These are phyloP conservation scores for Calonectria hongkongensis DNA, from an alignment of 2,329 filamentous ascomycete genomes.

Conservation along the genomic window DNA sequence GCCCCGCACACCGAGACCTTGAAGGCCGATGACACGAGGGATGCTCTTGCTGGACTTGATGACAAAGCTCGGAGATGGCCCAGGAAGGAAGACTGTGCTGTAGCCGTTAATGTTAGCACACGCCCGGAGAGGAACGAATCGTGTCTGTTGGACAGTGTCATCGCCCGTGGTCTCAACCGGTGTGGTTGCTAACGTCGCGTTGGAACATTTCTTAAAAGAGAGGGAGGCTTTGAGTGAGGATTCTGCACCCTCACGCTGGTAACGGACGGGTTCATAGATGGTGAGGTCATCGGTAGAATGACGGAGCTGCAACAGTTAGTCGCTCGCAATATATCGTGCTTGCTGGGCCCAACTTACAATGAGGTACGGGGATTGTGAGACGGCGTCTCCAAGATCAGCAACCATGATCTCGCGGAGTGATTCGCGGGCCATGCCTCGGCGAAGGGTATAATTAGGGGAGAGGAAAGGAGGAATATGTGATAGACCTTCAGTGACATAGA, in stretches of 20 bases:
- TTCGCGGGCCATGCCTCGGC: constrained; percentile 83
- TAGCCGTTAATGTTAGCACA: constrained; percentile 84
- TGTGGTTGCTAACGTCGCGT: constrained; percentile 78
- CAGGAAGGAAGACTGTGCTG: constrained; percentile 88
- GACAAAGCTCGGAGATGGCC: constrained; percentile 86
- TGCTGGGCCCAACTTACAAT: constrained; percentile 74
- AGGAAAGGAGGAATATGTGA: constrained; percentile 86
- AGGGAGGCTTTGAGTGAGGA: constrained; percentile 72
- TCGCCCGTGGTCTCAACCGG: constrained; percentile 70
- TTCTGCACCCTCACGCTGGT: constrained; percentile 61
- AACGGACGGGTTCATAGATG: constrained; percentile 87
- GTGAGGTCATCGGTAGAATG: constrained; percentile 88
- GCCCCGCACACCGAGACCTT: constrained; percentile 80
- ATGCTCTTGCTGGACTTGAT: constrained; percentile 86
- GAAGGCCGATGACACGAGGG: constrained; percentile 84
- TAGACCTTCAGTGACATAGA: constrained; percentile 86
- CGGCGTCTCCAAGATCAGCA: constrained; percentile 87
- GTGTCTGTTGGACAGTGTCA: constrained; percentile 67
- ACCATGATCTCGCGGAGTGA: constrained; percentile 86
- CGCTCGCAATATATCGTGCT: neutral
- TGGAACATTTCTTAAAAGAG: constrained; percentile 85
- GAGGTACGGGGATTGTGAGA: constrained; percentile 83
- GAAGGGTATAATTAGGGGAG: constrained; percentile 80
- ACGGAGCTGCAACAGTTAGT: constrained; percentile 74
- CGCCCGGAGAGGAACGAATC: constrained; percentile 72